Conservation (phyloP, 495 filamentous ascomycete genomes). For the Lepidopterella palustris region DNA sequence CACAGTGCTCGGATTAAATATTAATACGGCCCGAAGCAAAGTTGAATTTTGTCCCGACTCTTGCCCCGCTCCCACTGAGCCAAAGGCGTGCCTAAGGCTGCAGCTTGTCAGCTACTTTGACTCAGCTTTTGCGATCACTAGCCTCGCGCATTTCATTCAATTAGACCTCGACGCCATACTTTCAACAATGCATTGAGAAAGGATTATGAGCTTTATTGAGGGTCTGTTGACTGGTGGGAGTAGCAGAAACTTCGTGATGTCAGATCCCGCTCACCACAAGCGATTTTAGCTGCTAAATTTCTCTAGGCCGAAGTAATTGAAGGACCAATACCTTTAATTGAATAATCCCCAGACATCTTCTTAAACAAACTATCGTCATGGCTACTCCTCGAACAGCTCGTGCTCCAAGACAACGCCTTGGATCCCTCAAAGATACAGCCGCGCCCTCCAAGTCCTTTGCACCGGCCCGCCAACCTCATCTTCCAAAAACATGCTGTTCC, state of each 20-base stretch:
- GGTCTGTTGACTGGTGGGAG: not conserved
- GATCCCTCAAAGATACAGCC: not conserved
- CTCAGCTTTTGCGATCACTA: not conserved
- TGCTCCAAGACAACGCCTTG: not conserved
- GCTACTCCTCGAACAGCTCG: not conserved
- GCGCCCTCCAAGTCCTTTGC: not conserved
- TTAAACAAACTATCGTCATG: not conserved
- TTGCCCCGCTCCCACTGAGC: not conserved
- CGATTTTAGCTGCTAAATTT: too few species aligned
- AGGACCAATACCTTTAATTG: too few species aligned
- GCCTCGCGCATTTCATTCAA: not conserved
- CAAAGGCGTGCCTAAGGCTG: not conserved
- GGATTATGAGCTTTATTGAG: not conserved
- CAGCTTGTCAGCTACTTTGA: not conserved
- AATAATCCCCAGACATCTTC: not conserved
- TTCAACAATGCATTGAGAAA: not conserved
- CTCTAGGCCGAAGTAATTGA: too few species aligned
- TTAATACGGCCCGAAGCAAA: not conserved
- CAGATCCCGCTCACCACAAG: not conserved
- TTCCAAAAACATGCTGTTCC: slow-evolving; percentile 11
- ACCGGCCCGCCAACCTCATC: not conserved
- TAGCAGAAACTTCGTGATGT: not conserved
- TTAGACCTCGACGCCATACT: not conserved
- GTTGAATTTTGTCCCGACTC: not conserved
- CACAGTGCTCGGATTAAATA: not conserved